Evolutionary conservation across 2,329 filamentous ascomycete species (phyloP).

Genomic region (Phialophora chinensis): DNA sequence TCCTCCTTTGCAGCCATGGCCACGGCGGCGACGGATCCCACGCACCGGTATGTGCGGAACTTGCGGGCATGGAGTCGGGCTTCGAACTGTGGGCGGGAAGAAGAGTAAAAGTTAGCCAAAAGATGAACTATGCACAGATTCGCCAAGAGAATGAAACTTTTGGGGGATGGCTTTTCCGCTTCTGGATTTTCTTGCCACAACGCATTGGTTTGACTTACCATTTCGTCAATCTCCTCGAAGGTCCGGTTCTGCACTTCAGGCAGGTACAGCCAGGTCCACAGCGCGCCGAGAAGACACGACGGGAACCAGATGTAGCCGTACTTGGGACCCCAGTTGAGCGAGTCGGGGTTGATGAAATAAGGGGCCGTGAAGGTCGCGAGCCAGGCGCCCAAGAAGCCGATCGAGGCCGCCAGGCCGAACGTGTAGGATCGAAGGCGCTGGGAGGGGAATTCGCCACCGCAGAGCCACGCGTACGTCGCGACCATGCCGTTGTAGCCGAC

Average conservation of each 20-base stretch:
- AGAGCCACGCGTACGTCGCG: constrained; percentile 63
- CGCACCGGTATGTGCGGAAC: constrained; percentile 47
- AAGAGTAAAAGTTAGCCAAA: constrained; percentile 18
- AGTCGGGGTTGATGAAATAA: constrained; percentile 63
- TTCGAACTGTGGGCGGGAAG: constrained; percentile 43
- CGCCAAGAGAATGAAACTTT: too few relatives aligned
- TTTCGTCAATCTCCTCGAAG: constrained; percentile 35
- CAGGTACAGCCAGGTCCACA: constrained; percentile 46
- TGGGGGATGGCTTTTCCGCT: neutral
- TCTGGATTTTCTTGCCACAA: neutral
- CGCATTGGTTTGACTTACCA: constrained; percentile 35
- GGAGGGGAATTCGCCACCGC: constrained; percentile 61
- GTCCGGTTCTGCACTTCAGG: constrained; percentile 61
- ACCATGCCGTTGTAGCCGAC: constrained; percentile 62
- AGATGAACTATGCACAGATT: neutral
- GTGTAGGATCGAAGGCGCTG: constrained; percentile 63
- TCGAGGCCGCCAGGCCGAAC: constrained; percentile 61
- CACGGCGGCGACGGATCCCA: constrained; percentile 39
- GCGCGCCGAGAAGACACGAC: constrained; percentile 30
- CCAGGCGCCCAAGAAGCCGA: constrained; percentile 64
- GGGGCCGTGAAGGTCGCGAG: constrained; percentile 64
- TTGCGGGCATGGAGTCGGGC: constrained; percentile 47
- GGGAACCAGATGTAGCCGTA: constrained; percentile 63
- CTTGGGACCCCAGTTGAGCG: constrained; percentile 63
- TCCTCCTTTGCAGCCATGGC: constrained; percentile 34